Conservation (phyloP, 768 basidiomycete genomes). For the Pulveroboletus sp. region DNA sequence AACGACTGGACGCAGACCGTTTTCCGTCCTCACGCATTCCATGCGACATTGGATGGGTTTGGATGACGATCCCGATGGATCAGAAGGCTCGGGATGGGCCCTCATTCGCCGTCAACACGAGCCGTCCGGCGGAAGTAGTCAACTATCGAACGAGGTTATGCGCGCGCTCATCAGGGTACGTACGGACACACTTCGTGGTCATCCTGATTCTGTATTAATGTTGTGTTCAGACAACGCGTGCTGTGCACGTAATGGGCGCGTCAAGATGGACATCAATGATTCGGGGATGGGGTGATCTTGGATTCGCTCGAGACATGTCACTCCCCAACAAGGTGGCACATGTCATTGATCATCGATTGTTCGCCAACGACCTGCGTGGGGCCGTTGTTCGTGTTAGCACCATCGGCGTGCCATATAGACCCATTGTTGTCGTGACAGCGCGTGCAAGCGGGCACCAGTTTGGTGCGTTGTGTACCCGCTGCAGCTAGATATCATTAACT, state of each 20-base stretch:
- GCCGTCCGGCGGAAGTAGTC: background rate
- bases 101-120: background rate
- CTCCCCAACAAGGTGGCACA: background rate
- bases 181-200: background rate
- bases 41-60: background rate
- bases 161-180: constrained; percentile 6
- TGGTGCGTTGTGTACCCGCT: constrained; percentile 9
- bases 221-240: background rate
- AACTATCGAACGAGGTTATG: background rate
- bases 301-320: background rate
- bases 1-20: background rate
- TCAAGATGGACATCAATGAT: constrained; percentile 1
- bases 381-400: constrained; percentile 1
- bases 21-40: background rate
- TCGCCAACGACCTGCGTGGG: background rate
- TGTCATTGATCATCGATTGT: background rate
- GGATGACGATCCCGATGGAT: background rate
- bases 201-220: background rate
- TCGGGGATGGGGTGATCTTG: background rate
- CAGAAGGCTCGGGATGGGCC: background rate
- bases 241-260: background rate
- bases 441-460: constrained; percentile 1
- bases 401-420: background rate
- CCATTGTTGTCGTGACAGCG: constrained; percentile 5
- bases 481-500: too few species aligned